A percentile compares a stretch with the other conserved stretches of the same genome.
phyloP scores from a whole-genome alignment of 2,329 filamentous ascomycete species.

The Trichophyton benhamiae region DNA sequence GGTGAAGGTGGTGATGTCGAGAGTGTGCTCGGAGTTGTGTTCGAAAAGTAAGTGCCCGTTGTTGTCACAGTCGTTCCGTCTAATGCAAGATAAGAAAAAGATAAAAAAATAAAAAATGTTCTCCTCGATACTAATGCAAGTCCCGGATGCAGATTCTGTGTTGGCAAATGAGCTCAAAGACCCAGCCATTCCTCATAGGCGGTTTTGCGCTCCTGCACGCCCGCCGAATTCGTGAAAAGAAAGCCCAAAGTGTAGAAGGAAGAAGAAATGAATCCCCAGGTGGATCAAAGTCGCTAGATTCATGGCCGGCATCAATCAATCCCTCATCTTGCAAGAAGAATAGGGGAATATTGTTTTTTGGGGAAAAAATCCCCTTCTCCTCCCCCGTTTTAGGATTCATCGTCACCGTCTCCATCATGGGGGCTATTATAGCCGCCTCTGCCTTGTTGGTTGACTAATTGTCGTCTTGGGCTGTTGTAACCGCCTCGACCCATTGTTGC shows the following conservation, averaged over 20 bases:
- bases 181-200: background rate
- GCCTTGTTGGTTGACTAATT: constrained; percentile 16
- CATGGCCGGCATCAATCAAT: constrained; percentile 8
- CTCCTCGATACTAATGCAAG: background rate
- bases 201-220: background rate
- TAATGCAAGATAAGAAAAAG: constrained; percentile 33
- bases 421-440: constrained; percentile 25
- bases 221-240: background rate
- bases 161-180: constrained; percentile 10
- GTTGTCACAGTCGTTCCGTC: background rate
- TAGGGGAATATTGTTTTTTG: background rate
- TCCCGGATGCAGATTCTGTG: constrained; percentile 10
- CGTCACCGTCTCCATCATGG: constrained; percentile 12
- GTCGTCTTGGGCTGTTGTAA: constrained; percentile 20
- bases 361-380: background rate
- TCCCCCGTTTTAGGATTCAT: constrained; percentile 9
- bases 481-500: constrained; percentile 27
- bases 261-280: background rate
- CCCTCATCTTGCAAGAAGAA: background rate
- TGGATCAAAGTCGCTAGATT: background rate
- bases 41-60: constrained; percentile 66
- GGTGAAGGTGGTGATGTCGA: constrained; percentile 83
- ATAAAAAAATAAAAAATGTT: background rate
- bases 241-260: background rate
- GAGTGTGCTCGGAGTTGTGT: constrained; percentile 89